Conservation (phyloP, 2,329 filamentous ascomycete species). For the Periconia sp. region DNA sequence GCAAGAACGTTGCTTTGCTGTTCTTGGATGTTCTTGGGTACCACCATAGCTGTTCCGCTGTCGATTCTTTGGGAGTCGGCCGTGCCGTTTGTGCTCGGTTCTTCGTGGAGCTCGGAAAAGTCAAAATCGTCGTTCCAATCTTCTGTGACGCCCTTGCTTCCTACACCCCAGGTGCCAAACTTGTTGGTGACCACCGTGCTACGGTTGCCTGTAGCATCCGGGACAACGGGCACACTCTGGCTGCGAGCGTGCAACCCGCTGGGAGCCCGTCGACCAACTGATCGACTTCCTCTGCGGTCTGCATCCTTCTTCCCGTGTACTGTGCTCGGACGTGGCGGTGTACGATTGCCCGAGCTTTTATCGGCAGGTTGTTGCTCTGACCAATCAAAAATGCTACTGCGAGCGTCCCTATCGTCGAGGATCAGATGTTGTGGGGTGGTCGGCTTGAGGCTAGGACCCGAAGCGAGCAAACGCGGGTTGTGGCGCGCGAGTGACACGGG, state of each 20-base stretch:
- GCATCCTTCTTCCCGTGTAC: conserved; percentile 77
- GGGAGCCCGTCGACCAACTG: conserved; percentile 70
- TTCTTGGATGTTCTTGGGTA: conserved; percentile 80
- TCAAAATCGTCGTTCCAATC: conserved; percentile 93
- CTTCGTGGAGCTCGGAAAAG: conserved; percentile 64
- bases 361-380: conserved; percentile 70
- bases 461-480: conserved; percentile 35
- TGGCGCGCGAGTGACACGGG: conserved; percentile 41
- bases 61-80: conserved; percentile 49
- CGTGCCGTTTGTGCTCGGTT: conserved; percentile 33
- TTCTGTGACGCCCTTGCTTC: conserved; percentile 80
- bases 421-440: conserved; percentile 47
- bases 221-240: conserved; percentile 77
- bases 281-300: conserved; percentile 72
- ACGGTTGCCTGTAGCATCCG: conserved; percentile 63
- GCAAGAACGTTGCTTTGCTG: conserved; percentile 82
- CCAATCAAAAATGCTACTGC: conserved; percentile 80
- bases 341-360: conserved; percentile 64
- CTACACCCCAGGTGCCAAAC: conserved; percentile 82
- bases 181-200: conserved; percentile 65
- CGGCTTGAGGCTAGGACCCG: conserved; percentile 42
- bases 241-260: conserved; percentile 75
- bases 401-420: conserved; percentile 50
- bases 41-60: conserved; percentile 64
- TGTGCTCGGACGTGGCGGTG: conserved; percentile 71